Evolutionary conservation across 2,329 filamentous ascomycete species (phyloP).

Genomic region (Paecilomyces formosus): DNA sequence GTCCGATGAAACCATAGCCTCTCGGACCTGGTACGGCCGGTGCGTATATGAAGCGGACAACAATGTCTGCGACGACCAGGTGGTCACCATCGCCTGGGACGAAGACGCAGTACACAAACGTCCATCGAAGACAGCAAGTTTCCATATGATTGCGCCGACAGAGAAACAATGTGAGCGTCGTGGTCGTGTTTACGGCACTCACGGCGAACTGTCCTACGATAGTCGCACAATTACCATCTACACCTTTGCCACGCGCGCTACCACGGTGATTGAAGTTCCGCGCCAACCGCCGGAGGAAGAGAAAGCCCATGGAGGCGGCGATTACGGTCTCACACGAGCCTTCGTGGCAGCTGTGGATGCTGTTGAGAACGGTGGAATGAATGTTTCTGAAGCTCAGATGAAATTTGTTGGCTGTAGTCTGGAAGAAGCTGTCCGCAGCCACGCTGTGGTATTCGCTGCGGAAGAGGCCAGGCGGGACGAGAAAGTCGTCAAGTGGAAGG

Average conservation of each 20-base stretch:
- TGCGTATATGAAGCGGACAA: slow-evolving; percentile 94
- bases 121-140: slow-evolving; percentile 70
- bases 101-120: slow-evolving; percentile 46
- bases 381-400: slow-evolving; percentile 63
- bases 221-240: slow-evolving; percentile 68
- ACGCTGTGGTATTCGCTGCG: slow-evolving; percentile 88
- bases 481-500: slow-evolving; percentile 64
- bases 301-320: slow-evolving; percentile 64
- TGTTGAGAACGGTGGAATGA: slow-evolving; percentile 64
- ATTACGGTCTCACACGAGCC: slow-evolving; percentile 69
- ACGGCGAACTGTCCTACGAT: slow-evolving; percentile 82
- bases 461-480: slow-evolving; percentile 70
- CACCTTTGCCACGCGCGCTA: slow-evolving; percentile 56
- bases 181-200: slow-evolving; percentile 76
- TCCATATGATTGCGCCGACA: slow-evolving; percentile 93
- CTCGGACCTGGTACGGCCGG: slow-evolving; percentile 70
- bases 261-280: slow-evolving; percentile 52
- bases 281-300: slow-evolving; percentile 50
- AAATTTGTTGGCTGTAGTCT: slow-evolving; percentile 72
- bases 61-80: slow-evolving; percentile 87
- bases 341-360: slow-evolving; percentile 76
- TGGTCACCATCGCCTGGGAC: slow-evolving; percentile 81
- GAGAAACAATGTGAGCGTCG: slow-evolving; percentile 79
- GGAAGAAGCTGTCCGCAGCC: slow-evolving; percentile 81
- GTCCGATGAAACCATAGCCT: slow-evolving; percentile 46